Evolutionary conservation across 805 yeast genomes (phyloP), one percentile per base, ranked within the genome.

Genomic region (Phaffomyces thermotolerans): DNA sequence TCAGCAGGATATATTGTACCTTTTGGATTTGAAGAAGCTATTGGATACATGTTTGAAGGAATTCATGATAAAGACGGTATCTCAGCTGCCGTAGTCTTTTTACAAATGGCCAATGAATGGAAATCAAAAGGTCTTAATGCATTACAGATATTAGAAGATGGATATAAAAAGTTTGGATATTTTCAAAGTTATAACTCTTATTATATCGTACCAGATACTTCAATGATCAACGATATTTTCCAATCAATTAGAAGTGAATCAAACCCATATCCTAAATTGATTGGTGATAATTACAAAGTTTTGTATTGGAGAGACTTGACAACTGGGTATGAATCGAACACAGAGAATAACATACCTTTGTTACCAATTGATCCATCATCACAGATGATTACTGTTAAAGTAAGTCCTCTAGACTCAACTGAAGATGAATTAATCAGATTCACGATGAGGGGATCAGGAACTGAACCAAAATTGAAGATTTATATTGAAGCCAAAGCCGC

Each of bases 31-130:
- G 99, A 91, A 63, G 99, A 91, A 59, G 98, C 98, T 3, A 84
- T 91, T 51, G 99, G 99, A 2, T 91, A 78, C 66, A 87, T 91
- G 97, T 87, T 89, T 56, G 65, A 77, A 18, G 72, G 78, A 15
- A 84, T 85, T 36, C 88, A 85, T 61, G 99, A 91, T 60, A 91
- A 91, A 63, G 99, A 91, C 59, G 99, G 99, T 0, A 75, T 93
- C 13, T 68, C 87, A 23, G 96, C 98, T 0, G 75, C 88, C 4
- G 63, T 72, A 7, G 75, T 87, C 12, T 91, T 88, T 64, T 63
- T 87, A 30, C 95, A 85, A 61, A 72, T 89, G 62, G 78, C 77
- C 46, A 65, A 69, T 37, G 45, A 54, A 25, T 79, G 90, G 82
- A 44, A 60, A 2, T 49, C 58, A 5, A 46, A 57, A 4, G 69